Conservation (phyloP, 2,329 filamentous ascomycete species). For the Fusarium stilboides region DNA sequence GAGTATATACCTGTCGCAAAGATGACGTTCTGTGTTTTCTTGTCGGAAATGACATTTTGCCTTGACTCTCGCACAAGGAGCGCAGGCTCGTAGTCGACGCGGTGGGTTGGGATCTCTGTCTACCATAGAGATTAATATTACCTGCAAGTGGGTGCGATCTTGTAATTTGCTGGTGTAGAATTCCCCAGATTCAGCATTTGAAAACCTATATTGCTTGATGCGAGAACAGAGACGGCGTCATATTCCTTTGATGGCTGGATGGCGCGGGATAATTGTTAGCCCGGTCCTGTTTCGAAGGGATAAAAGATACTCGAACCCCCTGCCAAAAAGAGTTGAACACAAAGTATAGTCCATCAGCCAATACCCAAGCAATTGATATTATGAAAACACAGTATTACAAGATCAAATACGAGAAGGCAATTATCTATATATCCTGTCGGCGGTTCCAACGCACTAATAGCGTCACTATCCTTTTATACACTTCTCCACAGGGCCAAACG, state of each 20-base stretch:
- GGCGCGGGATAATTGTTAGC: conserved; percentile 8
- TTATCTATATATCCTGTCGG: background rate
- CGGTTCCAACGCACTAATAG: background rate
- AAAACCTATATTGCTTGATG: background rate
- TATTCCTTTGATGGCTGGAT: background rate
- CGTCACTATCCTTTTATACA: background rate
- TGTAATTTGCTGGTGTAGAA: background rate
- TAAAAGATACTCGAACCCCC: background rate
- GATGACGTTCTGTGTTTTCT: conserved; percentile 39
- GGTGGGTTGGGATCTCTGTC: conserved; percentile 47
- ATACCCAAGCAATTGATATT: too few species aligned
- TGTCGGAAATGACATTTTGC: conserved; percentile 51
- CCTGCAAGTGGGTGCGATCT: background rate
- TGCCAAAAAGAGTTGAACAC: background rate
- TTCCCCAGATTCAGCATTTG: background rate
- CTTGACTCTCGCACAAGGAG: conserved; percentile 50
- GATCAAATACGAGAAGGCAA: background rate
- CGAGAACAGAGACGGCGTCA: background rate
- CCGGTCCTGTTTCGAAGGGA: background rate
- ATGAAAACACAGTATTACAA: background rate
- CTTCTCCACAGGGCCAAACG: background rate
- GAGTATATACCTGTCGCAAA: conserved; percentile 50
- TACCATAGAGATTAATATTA: conserved; percentile 16
- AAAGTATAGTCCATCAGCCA: background rate
- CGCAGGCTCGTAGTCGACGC: conserved; percentile 52